These are phyloP conservation scores for Coniochaeta sp. DNA, from an alignment of 2,329 filamentous ascomycete genomes.

Conservation along the genomic window DNA sequence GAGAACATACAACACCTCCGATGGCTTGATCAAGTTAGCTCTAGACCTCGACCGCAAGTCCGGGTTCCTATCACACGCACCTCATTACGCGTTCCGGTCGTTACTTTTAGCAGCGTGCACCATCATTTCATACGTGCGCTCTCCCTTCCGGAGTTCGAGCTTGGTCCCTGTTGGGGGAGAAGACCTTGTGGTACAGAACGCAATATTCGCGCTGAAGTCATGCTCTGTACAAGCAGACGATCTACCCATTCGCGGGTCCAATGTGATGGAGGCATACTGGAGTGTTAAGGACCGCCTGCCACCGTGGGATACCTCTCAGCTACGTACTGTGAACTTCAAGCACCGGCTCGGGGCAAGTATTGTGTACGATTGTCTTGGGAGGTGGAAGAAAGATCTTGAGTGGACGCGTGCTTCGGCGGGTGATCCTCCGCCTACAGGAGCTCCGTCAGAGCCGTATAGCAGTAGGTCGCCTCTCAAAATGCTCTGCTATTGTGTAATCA, in stretches of 20 bases:
- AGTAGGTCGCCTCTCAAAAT: neutral
- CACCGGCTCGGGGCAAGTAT: slow-evolving; percentile 41
- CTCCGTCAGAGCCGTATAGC: neutral
- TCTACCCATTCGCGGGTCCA: slow-evolving; percentile 34
- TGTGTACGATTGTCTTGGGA: slow-evolving; percentile 39
- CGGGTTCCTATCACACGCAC: slow-evolving; percentile 35
- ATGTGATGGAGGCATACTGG: slow-evolving; percentile 44
- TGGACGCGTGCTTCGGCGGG: slow-evolving; percentile 21
- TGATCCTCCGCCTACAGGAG: neutral
- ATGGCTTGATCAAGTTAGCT: slow-evolving; percentile 33
- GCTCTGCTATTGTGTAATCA: neutral
- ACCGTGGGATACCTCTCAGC: slow-evolving; percentile 25
- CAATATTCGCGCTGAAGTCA: slow-evolving; percentile 26
- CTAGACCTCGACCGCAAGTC: slow-evolving; percentile 32
- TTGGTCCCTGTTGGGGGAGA: slow-evolving; percentile 15
- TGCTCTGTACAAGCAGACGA: slow-evolving; percentile 42
- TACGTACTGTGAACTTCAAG: slow-evolving; percentile 20
- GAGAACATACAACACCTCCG: slow-evolving; percentile 39
- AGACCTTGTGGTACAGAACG: slow-evolving; percentile 16
- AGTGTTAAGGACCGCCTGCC: slow-evolving; percentile 25
- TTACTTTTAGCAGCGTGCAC: slow-evolving; percentile 37
- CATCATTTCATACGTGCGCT: slow-evolving; percentile 36
- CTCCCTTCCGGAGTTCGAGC: slow-evolving; percentile 24
- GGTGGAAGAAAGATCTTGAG: slow-evolving; percentile 36
- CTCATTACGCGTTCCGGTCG: slow-evolving; percentile 41